Evolutionary conservation across 495 filamentous ascomycete genomes (phyloP).

Genomic region (Oleoguttula mirabilis): DNA sequence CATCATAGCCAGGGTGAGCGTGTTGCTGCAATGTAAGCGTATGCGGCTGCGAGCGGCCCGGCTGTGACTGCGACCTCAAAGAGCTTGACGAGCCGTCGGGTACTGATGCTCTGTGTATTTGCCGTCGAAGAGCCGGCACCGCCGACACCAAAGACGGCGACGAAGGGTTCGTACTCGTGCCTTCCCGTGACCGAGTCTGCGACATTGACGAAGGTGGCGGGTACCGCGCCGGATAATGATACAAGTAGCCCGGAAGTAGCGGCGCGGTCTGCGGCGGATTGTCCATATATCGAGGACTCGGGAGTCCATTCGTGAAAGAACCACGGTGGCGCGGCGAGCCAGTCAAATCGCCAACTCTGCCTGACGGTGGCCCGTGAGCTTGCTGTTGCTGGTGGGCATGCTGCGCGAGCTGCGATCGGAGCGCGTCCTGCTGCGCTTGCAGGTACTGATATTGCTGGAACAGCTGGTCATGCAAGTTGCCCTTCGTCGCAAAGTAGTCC

Average conservation of each 20-base stretch:
- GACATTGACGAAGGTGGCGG: slow-evolving; percentile 36
- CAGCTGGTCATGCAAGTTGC: slow-evolving; percentile 43
- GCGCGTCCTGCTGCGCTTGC: slow-evolving; percentile 52
- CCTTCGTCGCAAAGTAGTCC: slow-evolving; percentile 24
- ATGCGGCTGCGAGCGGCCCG: slow-evolving; percentile 43
- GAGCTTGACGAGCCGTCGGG: slow-evolving; percentile 42
- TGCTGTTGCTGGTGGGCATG: slow-evolving; percentile 20
- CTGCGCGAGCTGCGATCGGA: slow-evolving; percentile 37
- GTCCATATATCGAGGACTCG: slow-evolving; percentile 35
- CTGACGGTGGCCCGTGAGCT: not conserved
- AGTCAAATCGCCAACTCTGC: slow-evolving; percentile 3
- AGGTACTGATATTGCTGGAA: slow-evolving; percentile 52
- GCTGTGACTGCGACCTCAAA: slow-evolving; percentile 54
- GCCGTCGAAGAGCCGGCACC: slow-evolving; percentile 46
- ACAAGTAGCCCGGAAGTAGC: slow-evolving; percentile 38
- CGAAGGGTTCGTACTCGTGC: slow-evolving; percentile 44
- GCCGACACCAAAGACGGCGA: slow-evolving; percentile 46
- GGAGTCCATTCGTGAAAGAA: slow-evolving; percentile 23
- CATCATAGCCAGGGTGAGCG: slow-evolving; percentile 21
- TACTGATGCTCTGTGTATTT: slow-evolving; percentile 44
- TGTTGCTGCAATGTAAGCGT: slow-evolving; percentile 29
- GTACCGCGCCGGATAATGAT: slow-evolving; percentile 39
- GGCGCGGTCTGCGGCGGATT: slow-evolving; percentile 40
- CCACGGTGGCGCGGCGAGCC: slow-evolving; percentile 24
- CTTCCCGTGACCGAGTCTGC: slow-evolving; percentile 25